phyloP scores from a whole-genome alignment of 192 early-diverging fungal genomes.

The Podila epigama region DNA sequence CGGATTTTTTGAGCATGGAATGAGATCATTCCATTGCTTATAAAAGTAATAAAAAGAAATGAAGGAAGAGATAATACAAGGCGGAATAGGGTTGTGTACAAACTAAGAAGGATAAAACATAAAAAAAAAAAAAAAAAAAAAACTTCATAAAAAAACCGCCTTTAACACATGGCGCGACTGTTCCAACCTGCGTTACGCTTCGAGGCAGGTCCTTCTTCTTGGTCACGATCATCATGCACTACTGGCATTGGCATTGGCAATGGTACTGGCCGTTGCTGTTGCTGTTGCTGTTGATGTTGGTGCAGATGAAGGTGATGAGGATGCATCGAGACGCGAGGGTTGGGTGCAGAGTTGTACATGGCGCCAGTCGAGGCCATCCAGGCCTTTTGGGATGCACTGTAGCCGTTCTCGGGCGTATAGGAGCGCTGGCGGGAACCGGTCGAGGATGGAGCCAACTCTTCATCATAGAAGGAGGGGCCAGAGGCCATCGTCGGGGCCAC shows the following conservation, averaged over 20 bases:
- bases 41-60: neutral
- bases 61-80: neutral
- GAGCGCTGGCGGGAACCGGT: neutral
- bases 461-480: neutral
- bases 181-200: too few species aligned
- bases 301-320: too few species aligned
- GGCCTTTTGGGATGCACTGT: conserved; percentile 2
- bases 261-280: too few species aligned
- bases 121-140: conserved; percentile 1
- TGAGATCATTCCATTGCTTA: too few species aligned
- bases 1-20: neutral
- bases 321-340: conserved; percentile 14
- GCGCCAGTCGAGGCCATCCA: conserved; percentile 13
- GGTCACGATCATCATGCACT: too few species aligned
- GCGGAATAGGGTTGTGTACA: too few species aligned
- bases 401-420: neutral
- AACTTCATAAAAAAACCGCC: neutral
- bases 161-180: conserved; percentile 43
- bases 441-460: neutral
- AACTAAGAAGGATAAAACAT: neutral
- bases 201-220: too few species aligned
- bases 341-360: conserved; percentile 19
- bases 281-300: neutral
- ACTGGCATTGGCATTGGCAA: too few species aligned
- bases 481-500: conserved; percentile 14